Base-by-base conservation (phyloP, 345 rosid genomes). In the Brassica napus region DNA sequence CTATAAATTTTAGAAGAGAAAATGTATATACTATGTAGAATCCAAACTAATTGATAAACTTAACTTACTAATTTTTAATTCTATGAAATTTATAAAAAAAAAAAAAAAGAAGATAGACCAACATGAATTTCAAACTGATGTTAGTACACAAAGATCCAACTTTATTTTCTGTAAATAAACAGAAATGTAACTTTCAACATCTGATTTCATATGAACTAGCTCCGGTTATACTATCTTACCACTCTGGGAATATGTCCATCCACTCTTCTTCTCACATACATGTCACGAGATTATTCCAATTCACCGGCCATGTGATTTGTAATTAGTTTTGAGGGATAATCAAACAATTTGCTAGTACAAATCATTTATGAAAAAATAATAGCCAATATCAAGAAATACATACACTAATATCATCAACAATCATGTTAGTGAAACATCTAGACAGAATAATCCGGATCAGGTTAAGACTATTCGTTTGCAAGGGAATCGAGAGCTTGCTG, bases 221-320 rank as follows among this genome's bases (percentile, higher is more conserved):
- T 80, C 88, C 88, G 32, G 92, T 89, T 31, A 91, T 87, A 69
- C n/a, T 14, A 47, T 47, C 2, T 14, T 47, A 5, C 16, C 95
- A 73, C 94, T 92, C 55, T n/a, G n/a, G n/a, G n/a, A n/a, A n/a
- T 47, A 47, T 12, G 14, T 47, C 55, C 55, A 47, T 47, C 55
- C 55, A 47, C 55, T 47, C 55, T 47, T 47, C 55, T 47, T 47
- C 55, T 47, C 55, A 47, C 49, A 42, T 42, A 42, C 14, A 42
- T 42, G 14, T 42, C 49, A 42, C 55, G 16, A 47, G 16, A 47
- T 14, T 47, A 47, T 47, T 47, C 16, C 55, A 47, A 4, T 12
- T 47, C 15, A 47, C 55, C 5, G 55, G 55, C 16, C 15, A 47
- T 47, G 76, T 78, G 68, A 65, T 37, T 4, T 65, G 35, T 28